phyloP scores from a whole-genome alignment of 2,329 filamentous ascomycete species.

The Aspergillus eucalypticola region DNA sequence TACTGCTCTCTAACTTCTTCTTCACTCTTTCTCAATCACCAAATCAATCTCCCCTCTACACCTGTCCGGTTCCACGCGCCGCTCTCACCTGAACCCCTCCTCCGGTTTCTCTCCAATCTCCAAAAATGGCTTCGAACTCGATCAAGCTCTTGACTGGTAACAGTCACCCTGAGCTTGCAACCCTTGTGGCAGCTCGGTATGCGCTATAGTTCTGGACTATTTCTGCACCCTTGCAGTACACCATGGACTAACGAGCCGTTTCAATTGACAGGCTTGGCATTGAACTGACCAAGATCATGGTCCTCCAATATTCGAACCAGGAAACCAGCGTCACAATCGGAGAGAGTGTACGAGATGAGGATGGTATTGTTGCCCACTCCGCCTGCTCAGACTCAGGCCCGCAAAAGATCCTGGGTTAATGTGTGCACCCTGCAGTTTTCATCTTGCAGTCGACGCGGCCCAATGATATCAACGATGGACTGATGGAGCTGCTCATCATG shows the following conservation, averaged over 20 bases:
- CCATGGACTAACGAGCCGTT: constrained; percentile 15
- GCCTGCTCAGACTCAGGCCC: constrained; percentile 8
- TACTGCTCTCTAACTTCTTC: neutral
- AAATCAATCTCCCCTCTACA: no score
- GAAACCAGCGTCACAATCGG: constrained; percentile 76
- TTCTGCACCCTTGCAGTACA: neutral
- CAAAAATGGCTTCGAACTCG: constrained; percentile 67
- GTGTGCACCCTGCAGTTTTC: constrained; percentile 63
- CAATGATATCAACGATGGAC: constrained; percentile 94
- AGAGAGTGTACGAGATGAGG: constrained; percentile 94
- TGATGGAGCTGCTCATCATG: constrained; percentile 98
- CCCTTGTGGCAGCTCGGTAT: constrained; percentile 67
- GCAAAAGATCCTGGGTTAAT: constrained; percentile 7
- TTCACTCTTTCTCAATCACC: no score
- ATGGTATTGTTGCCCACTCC: constrained; percentile 58
- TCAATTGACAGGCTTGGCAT: constrained; percentile 57
- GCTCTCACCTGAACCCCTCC: constrained; percentile 1
- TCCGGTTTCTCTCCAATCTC: neutral
- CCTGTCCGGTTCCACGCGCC: neutral
- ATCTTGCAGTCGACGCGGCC: constrained; percentile 93
- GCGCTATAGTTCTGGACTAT: constrained; percentile 21
- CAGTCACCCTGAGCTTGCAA: constrained; percentile 71
- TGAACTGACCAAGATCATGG: constrained; percentile 68
- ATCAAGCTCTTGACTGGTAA: constrained; percentile 76
- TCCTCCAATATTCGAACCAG: constrained; percentile 67